phyloP scores from a whole-genome alignment of 1,139 yeast genomes.

The Yamadazyma blattariae region DNA sequence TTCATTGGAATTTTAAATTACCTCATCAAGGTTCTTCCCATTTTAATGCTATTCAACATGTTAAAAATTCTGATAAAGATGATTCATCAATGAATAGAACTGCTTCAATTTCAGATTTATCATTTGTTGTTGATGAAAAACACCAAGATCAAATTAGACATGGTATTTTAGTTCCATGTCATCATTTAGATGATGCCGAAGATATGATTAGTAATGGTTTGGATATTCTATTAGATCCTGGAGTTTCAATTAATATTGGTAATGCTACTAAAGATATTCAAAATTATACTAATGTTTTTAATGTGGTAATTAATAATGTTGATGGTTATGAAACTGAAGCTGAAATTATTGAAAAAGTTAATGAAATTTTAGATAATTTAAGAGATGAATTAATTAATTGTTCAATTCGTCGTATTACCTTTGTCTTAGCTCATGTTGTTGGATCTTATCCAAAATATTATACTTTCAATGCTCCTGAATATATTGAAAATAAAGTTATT shows the following conservation, averaged over 20 bases:
- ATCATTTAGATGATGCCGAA: slow-evolving; percentile 86
- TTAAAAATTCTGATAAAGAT: slow-evolving; percentile 31
- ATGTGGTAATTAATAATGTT: slow-evolving; percentile 68
- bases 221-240: slow-evolving; percentile 58
- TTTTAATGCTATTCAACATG: slow-evolving; percentile 59
- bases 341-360: slow-evolving; percentile 60
- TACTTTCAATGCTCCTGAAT: slow-evolving; percentile 89
- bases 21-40: slow-evolving; percentile 71
- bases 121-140: slow-evolving; percentile 72
- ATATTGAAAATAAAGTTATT: slow-evolving; percentile 80
- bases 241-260: slow-evolving; percentile 23
- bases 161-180: slow-evolving; percentile 83
- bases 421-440: slow-evolving; percentile 77
- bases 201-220: slow-evolving; percentile 77
- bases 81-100: slow-evolving; percentile 68
- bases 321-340: slow-evolving; percentile 75
- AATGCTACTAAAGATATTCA: slow-evolving; percentile 19
- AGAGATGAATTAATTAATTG: slow-evolving; percentile 67
- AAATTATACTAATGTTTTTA: slow-evolving; percentile 71
- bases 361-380: slow-evolving; percentile 64
- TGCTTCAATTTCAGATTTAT: slow-evolving; percentile 87
- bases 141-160: slow-evolving; percentile 61
- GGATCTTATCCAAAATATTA: slow-evolving; percentile 94
- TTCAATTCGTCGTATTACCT: slow-evolving; percentile 87
- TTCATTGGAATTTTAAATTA: slow-evolving; percentile 89